Percentiles rank a stretch among this genome's conserved stretches.
Evolutionary conservation across 192 early-diverging fungal genomes (phyloP).

Genomic region (Diversispora eburnea): DNA sequence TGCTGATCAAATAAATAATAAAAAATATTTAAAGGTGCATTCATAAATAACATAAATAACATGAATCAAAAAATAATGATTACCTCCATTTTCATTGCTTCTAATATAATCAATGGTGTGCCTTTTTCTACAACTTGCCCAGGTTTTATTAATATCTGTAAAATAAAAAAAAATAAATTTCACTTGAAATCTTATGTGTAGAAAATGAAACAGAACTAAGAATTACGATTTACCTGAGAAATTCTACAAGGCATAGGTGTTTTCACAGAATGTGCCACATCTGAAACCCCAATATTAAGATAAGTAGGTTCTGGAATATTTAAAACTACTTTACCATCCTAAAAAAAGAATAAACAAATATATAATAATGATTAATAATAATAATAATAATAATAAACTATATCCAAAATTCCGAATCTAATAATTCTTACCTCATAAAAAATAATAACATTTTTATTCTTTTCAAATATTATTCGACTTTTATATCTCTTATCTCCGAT

Average conservation of each 20-base stretch:
- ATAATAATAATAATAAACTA: not conserved
- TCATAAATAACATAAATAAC: constrained; percentile 16
- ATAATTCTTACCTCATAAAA: constrained; percentile 51
- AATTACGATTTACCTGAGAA: constrained; percentile 56
- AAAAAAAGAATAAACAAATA: constrained; percentile 29
- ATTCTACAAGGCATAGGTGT: constrained; percentile 99
- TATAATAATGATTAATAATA: not conserved
- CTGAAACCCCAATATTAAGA: constrained; percentile 43
- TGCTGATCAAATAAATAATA: constrained; percentile 46
- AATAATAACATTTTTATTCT: constrained; percentile 56
- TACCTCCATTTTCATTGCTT: constrained; percentile 99
- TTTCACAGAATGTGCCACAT: constrained; percentile 62
- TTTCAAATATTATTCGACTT: constrained; percentile 61
- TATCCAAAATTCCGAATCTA: not conserved
- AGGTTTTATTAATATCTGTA: constrained; percentile 47
- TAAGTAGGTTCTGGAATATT: constrained; percentile 56
- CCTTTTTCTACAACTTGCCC: constrained; percentile 82
- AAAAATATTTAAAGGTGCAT: constrained; percentile 2
- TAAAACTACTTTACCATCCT: constrained; percentile 50
- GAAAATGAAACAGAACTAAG: constrained; percentile 1
- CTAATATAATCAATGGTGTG: constrained; percentile 76
- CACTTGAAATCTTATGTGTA: not conserved
- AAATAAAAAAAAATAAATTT: not conserved
- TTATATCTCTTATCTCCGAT: constrained; percentile 60
- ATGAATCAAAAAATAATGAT: constrained; percentile 28